Percentiles rank a stretch among this genome's conserved stretches.
phyloP scores from a whole-genome alignment of 1,284 basidiomycete genomes.

The Ustilago vetiveriae region DNA sequence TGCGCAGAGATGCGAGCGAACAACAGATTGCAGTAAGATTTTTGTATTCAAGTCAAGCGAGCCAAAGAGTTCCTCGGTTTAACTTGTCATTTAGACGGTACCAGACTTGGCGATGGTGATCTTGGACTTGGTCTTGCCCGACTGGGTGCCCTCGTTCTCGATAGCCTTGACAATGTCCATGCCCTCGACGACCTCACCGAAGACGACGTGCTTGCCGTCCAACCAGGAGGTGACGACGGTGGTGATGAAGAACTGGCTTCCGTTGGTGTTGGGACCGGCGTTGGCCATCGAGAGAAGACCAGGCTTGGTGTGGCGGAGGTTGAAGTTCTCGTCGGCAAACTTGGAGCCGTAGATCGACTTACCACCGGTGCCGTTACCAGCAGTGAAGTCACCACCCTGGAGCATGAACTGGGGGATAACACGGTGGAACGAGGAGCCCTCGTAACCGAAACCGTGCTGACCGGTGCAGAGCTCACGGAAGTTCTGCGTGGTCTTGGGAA shows the following conservation, averaged over 20 bases:
- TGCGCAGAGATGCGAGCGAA: no score
- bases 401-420: slow-evolving; percentile 76
- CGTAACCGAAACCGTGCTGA: slow-evolving; percentile 78
- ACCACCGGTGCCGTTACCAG: slow-evolving; percentile 65
- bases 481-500: slow-evolving; percentile 65
- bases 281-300: slow-evolving; percentile 62
- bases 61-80: no score
- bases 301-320: slow-evolving; percentile 59
- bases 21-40: no score
- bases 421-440: slow-evolving; percentile 75
- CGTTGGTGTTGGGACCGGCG: slow-evolving; percentile 70
- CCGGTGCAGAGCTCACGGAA: slow-evolving; percentile 64
- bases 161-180: slow-evolving; percentile 64
- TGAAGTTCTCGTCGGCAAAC: slow-evolving; percentile 63
- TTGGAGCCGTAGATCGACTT: slow-evolving; percentile 65
- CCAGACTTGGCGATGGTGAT: slow-evolving; percentile 66
- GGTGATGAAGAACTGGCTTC: slow-evolving; percentile 66
- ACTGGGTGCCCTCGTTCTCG: slow-evolving; percentile 57
- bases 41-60: no score
- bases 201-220: slow-evolving; percentile 93
- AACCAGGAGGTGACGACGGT: slow-evolving; percentile 72
- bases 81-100: slow-evolving; percentile 57
- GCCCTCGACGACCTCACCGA: slow-evolving; percentile 77
- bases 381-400: slow-evolving; percentile 66
- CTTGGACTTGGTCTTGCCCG: slow-evolving; percentile 58